Conservation (phyloP, 352 stramenopile species). For the Discostella stelligera region DNA sequence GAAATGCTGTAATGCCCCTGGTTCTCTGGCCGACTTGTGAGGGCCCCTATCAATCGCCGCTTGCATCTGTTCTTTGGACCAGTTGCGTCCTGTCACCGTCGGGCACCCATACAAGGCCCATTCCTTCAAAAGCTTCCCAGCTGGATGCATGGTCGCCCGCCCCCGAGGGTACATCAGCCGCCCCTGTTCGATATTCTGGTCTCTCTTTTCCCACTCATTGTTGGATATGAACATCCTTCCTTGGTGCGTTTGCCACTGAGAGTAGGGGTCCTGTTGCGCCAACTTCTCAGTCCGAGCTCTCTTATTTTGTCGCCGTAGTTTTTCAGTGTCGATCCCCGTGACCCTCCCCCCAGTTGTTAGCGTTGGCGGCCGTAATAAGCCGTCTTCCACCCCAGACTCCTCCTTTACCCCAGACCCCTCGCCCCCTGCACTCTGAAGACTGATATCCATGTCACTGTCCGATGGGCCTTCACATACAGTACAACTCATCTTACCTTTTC, state of each 20-base stretch:
- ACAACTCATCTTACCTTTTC: too few relatives aligned
- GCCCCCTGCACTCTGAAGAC: too few relatives aligned
- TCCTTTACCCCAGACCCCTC: too few relatives aligned
- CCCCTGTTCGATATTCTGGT: background rate
- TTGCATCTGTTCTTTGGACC: slow-evolving; percentile 12
- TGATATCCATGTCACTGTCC: too few relatives aligned
- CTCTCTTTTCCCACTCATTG: too few relatives aligned
- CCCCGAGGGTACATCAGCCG: slow-evolving; percentile 18
- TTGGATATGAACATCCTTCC: background rate
- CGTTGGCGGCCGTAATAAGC: too few relatives aligned
- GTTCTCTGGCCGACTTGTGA: slow-evolving; percentile 5
- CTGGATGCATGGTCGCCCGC: slow-evolving; percentile 2
- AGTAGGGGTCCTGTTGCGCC: background rate
- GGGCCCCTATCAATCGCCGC: slow-evolving; percentile 2
- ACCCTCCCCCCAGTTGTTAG: background rate
- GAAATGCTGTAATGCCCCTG: slow-evolving; percentile 10
- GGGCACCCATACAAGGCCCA: slow-evolving; percentile 25
- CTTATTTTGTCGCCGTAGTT: background rate
- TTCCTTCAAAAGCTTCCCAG: background rate
- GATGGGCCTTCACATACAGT: too few relatives aligned
- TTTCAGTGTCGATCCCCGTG: background rate
- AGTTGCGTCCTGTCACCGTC: slow-evolving; percentile 2
- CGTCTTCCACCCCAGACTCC: too few relatives aligned
- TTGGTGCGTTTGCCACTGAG: background rate
- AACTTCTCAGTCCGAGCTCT: background rate